phyloP scores from a whole-genome alignment of 441 rosid species.

The Capsella rubella region DNA sequence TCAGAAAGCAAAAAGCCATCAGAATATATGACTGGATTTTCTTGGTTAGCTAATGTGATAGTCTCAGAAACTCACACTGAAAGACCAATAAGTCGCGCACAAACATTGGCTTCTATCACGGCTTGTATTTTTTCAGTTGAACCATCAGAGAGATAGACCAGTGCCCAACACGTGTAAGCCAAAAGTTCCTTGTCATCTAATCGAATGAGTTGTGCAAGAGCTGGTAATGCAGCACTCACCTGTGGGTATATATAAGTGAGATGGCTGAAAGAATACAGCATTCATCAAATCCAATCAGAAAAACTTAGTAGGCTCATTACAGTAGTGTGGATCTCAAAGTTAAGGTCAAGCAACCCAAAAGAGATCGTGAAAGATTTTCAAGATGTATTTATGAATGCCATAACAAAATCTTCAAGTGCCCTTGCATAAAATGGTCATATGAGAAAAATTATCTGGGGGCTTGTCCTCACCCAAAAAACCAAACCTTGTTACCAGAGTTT shows the following conservation, averaged over 20 bases:
- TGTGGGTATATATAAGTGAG: slow-evolving; percentile 36
- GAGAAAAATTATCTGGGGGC: not conserved
- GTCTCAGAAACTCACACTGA: slow-evolving; percentile 52
- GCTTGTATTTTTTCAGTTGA: slow-evolving; percentile 62
- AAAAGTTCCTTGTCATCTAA: slow-evolving; percentile 66
- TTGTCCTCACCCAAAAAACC: not conserved
- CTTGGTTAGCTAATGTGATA: slow-evolving; percentile 23
- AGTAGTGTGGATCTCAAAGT: not conserved
- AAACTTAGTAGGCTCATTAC: slow-evolving; percentile 11
- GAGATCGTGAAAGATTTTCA: slow-evolving; percentile 6
- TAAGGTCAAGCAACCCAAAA: slow-evolving; percentile 4
- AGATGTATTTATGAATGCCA: not conserved
- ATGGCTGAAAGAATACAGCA: slow-evolving; percentile 29
- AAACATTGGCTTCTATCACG: slow-evolving; percentile 64
- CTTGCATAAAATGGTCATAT: slow-evolving; percentile 8
- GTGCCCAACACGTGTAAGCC: slow-evolving; percentile 66
- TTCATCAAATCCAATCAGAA: slow-evolving; percentile 21
- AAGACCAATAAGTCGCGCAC: slow-evolving; percentile 65
- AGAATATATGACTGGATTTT: slow-evolving; percentile 28
- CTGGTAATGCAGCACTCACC: slow-evolving; percentile 67
- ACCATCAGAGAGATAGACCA: slow-evolving; percentile 65
- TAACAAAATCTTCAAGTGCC: slow-evolving; percentile 15
- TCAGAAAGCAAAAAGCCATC: slow-evolving; percentile 32
- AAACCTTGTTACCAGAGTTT: slow-evolving; percentile 3
- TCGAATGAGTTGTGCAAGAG: slow-evolving; percentile 60